Evolutionary conservation across 164 flowering plant genomes (phyloP).

Genomic region (Tinospora cordifolia): DNA sequence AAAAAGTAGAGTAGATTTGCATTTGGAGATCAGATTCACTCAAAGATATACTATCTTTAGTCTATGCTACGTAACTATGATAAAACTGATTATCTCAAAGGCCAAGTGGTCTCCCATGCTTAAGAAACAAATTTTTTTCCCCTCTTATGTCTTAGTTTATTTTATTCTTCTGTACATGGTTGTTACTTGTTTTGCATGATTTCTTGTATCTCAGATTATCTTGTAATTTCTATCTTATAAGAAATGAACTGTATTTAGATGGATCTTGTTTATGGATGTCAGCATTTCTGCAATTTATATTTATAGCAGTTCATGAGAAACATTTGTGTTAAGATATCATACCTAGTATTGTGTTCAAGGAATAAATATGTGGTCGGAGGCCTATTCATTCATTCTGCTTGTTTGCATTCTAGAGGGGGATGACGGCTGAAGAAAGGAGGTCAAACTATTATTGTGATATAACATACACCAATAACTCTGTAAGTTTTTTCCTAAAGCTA

Average conservation of each 20-base stretch:
- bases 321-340: not conserved
- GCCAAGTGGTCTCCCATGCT: not conserved
- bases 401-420: constrained; percentile 52
- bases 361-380: not conserved
- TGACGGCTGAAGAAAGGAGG: constrained; percentile 72
- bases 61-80: too few species aligned
- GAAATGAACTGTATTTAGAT: not conserved
- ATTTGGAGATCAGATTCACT: not conserved
- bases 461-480: constrained; percentile 92
- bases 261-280: not conserved
- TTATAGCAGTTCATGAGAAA: not conserved
- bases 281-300: not conserved
- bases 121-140: not conserved
- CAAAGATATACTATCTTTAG: too few species aligned
- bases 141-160: not conserved
- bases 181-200: not conserved
- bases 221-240: not conserved
- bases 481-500: constrained; percentile 29
- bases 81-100: too few species aligned
- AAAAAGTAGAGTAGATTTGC: not conserved
- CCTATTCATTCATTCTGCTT: constrained; percentile 18
- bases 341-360: not conserved
- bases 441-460: constrained; percentile 80
- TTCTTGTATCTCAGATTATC: not conserved
- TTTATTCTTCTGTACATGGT: not conserved